These are phyloP conservation scores for Talaromyces liani DNA, from an alignment of 495 filamentous ascomycete genomes.

Conservation along the genomic window DNA sequence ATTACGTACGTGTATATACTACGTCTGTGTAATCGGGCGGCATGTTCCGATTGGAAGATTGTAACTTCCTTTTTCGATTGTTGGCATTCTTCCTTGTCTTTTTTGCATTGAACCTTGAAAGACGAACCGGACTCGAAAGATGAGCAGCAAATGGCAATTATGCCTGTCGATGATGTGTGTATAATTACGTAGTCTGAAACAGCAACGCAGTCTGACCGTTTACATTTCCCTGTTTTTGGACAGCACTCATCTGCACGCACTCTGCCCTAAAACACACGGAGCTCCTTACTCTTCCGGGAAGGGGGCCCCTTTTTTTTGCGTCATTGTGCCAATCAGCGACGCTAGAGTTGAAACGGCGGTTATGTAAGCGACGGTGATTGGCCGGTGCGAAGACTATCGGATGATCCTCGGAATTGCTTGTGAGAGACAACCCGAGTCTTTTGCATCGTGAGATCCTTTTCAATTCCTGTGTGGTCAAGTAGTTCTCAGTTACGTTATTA, in stretches of 20 bases:
- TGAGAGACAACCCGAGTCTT: neutral
- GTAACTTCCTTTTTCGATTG: neutral
- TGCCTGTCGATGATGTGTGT: neutral
- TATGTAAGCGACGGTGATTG: neutral
- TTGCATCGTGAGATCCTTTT: neutral
- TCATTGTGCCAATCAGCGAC: neutral
- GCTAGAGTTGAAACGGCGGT: neutral
- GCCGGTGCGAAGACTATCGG: neutral
- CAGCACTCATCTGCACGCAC: neutral
- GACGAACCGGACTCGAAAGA: neutral
- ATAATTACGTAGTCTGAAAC: neutral
- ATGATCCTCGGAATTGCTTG: slow-evolving; percentile 1
- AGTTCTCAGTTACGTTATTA: no score
- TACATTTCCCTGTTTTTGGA: neutral
- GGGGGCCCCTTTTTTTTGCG: neutral
- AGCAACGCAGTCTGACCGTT: neutral
- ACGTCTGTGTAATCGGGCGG: neutral
- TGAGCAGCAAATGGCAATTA: neutral
- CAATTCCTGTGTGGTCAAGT: no score
- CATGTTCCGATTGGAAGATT: neutral
- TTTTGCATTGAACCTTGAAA: neutral
- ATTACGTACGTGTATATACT: neutral
- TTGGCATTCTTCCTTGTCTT: neutral
- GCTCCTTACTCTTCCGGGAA: neutral
- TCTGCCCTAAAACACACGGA: neutral